These are phyloP conservation scores for Aaosphaeria arxii DNA, from an alignment of 2,329 filamentous ascomycete species.

Conservation along the genomic window DNA sequence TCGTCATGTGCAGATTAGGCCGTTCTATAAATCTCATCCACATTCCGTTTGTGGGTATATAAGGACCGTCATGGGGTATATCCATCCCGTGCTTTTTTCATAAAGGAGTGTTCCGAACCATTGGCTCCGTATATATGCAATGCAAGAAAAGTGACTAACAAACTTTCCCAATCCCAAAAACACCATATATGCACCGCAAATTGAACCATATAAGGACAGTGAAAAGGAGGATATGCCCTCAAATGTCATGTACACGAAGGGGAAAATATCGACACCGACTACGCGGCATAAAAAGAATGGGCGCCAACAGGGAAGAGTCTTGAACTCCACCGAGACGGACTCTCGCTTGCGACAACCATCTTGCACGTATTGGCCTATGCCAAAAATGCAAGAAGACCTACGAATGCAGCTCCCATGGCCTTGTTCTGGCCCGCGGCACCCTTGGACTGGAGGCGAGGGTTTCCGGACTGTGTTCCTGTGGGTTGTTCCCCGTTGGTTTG, in stretches of 20 bases:
- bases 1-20: too few species aligned
- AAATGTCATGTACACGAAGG: background rate
- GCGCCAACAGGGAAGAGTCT: background rate
- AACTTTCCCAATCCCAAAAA: background rate
- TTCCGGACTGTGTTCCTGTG: conserved; percentile 11
- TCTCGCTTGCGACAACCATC: background rate
- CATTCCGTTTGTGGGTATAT: background rate
- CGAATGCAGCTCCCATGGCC: conserved; percentile 28
- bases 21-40: too few species aligned
- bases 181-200: background rate
- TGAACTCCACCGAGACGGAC: background rate
- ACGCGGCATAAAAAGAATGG: background rate
- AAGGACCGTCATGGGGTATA: background rate
- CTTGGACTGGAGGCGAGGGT: conserved; percentile 37
- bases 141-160: background rate
- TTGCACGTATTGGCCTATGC: background rate
- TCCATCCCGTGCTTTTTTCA: background rate
- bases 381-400: background rate
- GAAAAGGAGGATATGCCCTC: conserved; percentile 1
- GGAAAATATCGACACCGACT: background rate
- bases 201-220: background rate
- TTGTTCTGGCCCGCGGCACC: conserved; percentile 27
- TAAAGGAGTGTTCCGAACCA: conserved; percentile 6
- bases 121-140: conserved; percentile 6
- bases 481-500: conserved; percentile 9